A percentile compares a stretch with the other conserved stretches of the same genome.
These are phyloP conservation scores for Cymbidium sinense DNA, from an alignment of 106 monocot genomes.

Conservation along the genomic window DNA sequence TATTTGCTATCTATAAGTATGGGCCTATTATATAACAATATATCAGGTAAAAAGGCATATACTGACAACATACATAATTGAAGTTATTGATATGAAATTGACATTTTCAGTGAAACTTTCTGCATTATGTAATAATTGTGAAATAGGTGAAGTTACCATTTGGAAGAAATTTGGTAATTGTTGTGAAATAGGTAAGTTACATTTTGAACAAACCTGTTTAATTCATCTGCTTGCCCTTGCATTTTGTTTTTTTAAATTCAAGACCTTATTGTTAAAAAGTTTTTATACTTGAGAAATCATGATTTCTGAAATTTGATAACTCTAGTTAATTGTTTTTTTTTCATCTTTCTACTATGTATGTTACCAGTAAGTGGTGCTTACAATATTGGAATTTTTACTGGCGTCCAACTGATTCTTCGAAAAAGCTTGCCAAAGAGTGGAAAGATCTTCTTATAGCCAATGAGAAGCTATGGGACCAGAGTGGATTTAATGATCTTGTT, in stretches of 20 bases:
- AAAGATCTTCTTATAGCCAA: constrained; percentile 64
- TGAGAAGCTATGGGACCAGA: constrained; percentile 90
- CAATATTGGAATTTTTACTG: constrained; percentile 96
- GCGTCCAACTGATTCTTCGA: constrained; percentile 73
- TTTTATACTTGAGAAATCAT: background rate
- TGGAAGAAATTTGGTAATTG: background rate
- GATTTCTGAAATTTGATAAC: background rate
- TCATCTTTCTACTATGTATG: background rate
- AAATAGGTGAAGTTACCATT: background rate
- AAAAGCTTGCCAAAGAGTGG: constrained; percentile 83
- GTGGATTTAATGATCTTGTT: constrained; percentile 82
- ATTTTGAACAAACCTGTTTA: background rate
- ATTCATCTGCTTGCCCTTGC: constrained; percentile 23
- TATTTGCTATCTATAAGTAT: background rate
- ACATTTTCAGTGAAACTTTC: background rate
- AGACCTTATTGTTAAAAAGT: background rate
- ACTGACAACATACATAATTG: background rate
- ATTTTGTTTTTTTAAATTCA: background rate
- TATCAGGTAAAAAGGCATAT: background rate
- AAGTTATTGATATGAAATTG: background rate
- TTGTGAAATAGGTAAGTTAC: background rate
- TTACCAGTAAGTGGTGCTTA: constrained; percentile 62
- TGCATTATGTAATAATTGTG: background rate
- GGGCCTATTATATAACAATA: background rate
- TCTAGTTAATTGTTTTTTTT: background rate